Conservation (phyloP, 306 rosid genomes). For the Gastrolobium bilobum region DNA sequence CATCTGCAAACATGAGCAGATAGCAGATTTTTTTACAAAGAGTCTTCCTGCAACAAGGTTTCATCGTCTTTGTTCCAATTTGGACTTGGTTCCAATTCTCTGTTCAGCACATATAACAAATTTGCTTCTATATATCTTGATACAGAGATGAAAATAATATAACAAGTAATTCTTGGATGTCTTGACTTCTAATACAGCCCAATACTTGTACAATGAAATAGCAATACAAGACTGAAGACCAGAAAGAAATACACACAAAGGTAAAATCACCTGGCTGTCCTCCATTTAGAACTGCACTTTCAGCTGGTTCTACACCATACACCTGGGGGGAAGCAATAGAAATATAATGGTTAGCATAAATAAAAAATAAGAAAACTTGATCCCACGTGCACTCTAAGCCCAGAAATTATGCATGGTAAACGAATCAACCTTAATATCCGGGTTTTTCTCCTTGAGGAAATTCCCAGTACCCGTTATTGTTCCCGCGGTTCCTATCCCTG, state of each 20-base stretch:
- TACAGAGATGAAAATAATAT: constrained; percentile 16
- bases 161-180: neutral
- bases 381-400: constrained; percentile 26
- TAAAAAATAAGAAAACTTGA: neutral
- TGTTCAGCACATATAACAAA: constrained; percentile 1
- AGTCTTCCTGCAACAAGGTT: neutral
- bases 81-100: constrained; percentile 12
- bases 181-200: neutral
- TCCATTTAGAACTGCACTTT: constrained; percentile 85
- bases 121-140: constrained; percentile 6
- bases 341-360: constrained; percentile 22
- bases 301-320: constrained; percentile 82
- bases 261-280: constrained; percentile 72
- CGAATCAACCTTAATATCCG: constrained; percentile 71
- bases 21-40: neutral
- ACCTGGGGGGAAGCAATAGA: constrained; percentile 51
- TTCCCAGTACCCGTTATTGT: constrained; percentile 76
- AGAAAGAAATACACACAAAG: constrained; percentile 5
- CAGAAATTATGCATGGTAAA: constrained; percentile 14
- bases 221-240: neutral
- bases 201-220: neutral
- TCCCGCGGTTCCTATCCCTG: constrained; percentile 92
- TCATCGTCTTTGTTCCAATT: neutral
- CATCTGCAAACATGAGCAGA: neutral
- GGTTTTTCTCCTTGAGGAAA: constrained; percentile 81